Percentiles rank a stretch among this genome's conserved stretches.
Evolutionary conservation across 257 asterid genomes (phyloP).

Genomic region (Solanum rostratum): DNA sequence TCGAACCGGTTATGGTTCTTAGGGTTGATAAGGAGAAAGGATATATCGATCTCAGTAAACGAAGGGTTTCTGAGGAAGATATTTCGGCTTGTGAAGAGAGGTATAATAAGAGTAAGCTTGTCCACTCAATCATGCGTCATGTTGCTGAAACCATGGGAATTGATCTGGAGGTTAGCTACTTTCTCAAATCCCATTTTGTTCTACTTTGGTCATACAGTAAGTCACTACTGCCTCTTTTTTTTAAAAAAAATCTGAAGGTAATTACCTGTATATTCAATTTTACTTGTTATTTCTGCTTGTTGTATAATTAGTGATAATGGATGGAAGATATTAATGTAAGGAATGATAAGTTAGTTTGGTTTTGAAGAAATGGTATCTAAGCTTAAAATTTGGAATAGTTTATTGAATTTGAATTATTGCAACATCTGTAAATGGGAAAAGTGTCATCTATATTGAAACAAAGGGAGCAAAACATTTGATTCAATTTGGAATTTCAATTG

Average conservation of each 20-base stretch:
- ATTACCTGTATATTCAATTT: not conserved
- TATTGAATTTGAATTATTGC: not conserved
- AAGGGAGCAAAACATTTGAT: not conserved
- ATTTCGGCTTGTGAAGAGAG: slow-evolving; percentile 85
- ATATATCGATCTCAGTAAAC: slow-evolving; percentile 88
- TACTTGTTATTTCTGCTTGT: not conserved
- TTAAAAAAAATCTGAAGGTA: not conserved
- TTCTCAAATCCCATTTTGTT: not conserved
- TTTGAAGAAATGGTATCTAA: not conserved
- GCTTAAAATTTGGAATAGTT: not conserved
- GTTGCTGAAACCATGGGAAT: slow-evolving; percentile 80
- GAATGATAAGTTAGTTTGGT: not conserved
- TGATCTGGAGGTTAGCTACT: slow-evolving; percentile 64
- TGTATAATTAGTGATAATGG: not conserved
- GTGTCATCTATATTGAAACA: not conserved
- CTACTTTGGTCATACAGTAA: not conserved
- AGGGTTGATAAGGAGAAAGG: slow-evolving; percentile 96
- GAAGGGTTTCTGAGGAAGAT: slow-evolving; percentile 96
- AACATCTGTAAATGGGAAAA: not conserved
- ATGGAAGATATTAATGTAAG: not conserved
- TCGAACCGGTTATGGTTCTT: slow-evolving; percentile 95
- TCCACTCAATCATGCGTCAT: slow-evolving; percentile 93
- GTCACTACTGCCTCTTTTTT: not conserved
- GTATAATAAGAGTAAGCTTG: slow-evolving; percentile 93
- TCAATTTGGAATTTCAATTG: not conserved